Evolutionary conservation across 1,284 basidiomycete species (phyloP).

Genomic region (Tilletia horrida): DNA sequence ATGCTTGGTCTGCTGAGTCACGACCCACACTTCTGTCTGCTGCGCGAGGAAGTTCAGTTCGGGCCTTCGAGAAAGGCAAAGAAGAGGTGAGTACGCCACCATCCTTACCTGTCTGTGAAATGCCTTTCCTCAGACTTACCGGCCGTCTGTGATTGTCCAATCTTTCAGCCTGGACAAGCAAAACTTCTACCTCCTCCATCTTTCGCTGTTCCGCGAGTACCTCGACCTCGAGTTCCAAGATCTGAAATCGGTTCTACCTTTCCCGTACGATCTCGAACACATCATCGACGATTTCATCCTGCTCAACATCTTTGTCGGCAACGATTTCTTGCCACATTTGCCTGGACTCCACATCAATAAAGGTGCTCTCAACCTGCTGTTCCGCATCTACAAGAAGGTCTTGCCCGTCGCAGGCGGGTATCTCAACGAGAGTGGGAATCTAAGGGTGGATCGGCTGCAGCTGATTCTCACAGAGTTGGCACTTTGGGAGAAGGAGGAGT

Average conservation of each 20-base stretch:
- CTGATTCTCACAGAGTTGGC: constrained; percentile 82
- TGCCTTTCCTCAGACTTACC: constrained; percentile 19
- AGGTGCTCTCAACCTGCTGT: constrained; percentile 85
- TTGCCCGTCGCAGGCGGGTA: constrained; percentile 85
- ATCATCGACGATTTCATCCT: constrained; percentile 98
- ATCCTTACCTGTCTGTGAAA: too few relatives aligned
- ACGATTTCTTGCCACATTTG: constrained; percentile 93
- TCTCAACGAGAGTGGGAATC: constrained; percentile 82
- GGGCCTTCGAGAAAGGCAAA: constrained; percentile 66
- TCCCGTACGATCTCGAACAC: constrained; percentile 78
- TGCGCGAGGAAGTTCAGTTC: constrained; percentile 98
- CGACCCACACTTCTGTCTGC: constrained; percentile 95
- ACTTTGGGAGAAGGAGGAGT: constrained; percentile 81
- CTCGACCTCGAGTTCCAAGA: constrained; percentile 85
- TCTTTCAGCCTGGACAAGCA: constrained; percentile 80
- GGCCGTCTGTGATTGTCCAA: constrained; percentile 19
- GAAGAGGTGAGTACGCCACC: constrained; percentile 58
- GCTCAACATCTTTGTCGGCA: constrained; percentile 92
- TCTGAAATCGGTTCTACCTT: constrained; percentile 56
- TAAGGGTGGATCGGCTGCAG: constrained; percentile 77
- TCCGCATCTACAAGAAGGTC: constrained; percentile 90
- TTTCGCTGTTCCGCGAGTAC: constrained; percentile 93
- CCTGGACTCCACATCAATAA: constrained; percentile 97
- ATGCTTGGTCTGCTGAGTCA: constrained; percentile 96
- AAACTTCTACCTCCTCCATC: constrained; percentile 91